A percentile compares a stretch with the other conserved stretches of the same genome.
phyloP scores from a whole-genome alignment of 257 asterid genomes.

The Solanum phureja region DNA sequence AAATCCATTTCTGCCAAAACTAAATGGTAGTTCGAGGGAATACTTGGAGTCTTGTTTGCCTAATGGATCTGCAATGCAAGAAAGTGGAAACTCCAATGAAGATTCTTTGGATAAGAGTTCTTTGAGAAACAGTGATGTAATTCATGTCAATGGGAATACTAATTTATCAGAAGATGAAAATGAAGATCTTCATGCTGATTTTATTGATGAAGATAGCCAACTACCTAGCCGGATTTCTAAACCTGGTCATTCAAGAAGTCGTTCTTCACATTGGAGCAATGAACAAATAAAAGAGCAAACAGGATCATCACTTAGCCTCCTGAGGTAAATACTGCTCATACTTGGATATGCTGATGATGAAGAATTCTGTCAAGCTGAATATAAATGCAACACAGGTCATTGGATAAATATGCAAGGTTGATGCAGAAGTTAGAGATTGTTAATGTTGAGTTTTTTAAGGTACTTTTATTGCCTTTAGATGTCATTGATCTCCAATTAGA shows the following conservation, averaged over 20 bases:
- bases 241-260: slow-evolving; percentile 45
- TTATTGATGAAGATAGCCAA: slow-evolving; percentile 99
- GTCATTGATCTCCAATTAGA: slow-evolving; percentile 3
- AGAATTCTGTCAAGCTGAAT: slow-evolving; percentile 17
- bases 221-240: slow-evolving; percentile 89
- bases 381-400: slow-evolving; percentile 43
- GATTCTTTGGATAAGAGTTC: slow-evolving; percentile 22
- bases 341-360: slow-evolving; percentile 4
- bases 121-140: slow-evolving; percentile 24
- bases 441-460: slow-evolving; percentile 90
- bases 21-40: slow-evolving; percentile 42
- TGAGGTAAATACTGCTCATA: slow-evolving; percentile 44
- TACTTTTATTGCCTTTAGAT: slow-evolving; percentile 10
- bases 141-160: slow-evolving; percentile 49
- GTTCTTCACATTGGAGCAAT: slow-evolving; percentile 40
- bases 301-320: slow-evolving; percentile 85
- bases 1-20: slow-evolving; percentile 64
- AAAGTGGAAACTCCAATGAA: slow-evolving; percentile 33
- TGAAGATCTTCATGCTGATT: slow-evolving; percentile 99
- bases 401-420: slow-evolving; percentile 96
- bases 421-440: slow-evolving; percentile 95
- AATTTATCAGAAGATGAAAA: slow-evolving; percentile 81
- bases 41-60: slow-evolving; percentile 30
- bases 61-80: slow-evolving; percentile 45
- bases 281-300: slow-evolving; percentile 72